Base-by-base conservation (phyloP, 371 early-diverging fungal species). In the Mucor circinelloides region DNA sequence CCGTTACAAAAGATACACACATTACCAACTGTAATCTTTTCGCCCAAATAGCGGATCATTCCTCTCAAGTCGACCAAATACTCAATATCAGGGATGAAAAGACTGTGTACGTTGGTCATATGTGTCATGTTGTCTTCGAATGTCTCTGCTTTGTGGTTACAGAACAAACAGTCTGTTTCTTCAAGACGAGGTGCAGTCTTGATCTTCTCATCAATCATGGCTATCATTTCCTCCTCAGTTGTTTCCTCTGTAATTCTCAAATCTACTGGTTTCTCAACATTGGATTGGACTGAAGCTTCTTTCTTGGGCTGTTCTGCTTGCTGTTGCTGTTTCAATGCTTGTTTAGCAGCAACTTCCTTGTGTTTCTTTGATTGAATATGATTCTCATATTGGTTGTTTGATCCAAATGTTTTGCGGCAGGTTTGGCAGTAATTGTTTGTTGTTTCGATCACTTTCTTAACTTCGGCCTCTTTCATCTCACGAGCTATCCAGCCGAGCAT, bases 31-130 rank as follows among this genome's bases (percentile, higher is more conserved):
- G 93, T 86, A 67, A 99, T 82, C 80, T 98, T 98, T 74, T 98
- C 97, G 27, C 92, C 97, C 44, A 99, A 81, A 73, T 96, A 97
- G 66, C 82, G 84, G 65, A 99, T 82, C 64, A 99, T 76, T 2
- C 98, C 99, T 42, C 87, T 86, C 48, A 96, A 66, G 64, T 98
- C 96, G 4, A 90, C 91, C 58, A 98, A 75, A 71, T 89, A 96
- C 74, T 98, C 98, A 48, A 95, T 85, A 79, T 98, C 97, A 27
- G 99, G 99, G 66, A 99, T 91, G 71, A 97, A 99, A 76, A 99
- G 93, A 70, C 92, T 90, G 78, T 99, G 99, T 12, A 74, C 79
- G 38, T 70, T 74, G 12, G 92, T 87, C 99, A 99, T 99, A 78
- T 99, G 99, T 38, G 83, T 81, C 81, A 99, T 78, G 73, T 95